Base-by-base conservation (phyloP, 2,329 filamentous ascomycete genomes). In the Fusarium chuoi region DNA sequence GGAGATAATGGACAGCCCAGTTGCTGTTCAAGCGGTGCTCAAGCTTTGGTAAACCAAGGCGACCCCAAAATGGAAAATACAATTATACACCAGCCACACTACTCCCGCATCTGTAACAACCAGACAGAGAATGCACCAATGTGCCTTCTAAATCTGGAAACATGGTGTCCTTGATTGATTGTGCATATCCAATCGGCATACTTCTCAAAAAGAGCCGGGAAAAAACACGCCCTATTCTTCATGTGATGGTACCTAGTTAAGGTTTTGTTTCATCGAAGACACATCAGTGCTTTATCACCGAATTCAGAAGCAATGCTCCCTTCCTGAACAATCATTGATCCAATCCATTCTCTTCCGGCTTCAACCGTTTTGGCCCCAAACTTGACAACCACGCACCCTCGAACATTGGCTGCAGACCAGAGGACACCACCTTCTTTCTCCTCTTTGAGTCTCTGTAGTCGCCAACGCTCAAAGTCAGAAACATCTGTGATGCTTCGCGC, bases 331-430 rank as follows among this genome's bases (percentile, higher is more conserved):
- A 98, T 84, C 89, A 98, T 93, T 12, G 87, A 87, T 15, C 91
- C 90, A 65, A 98, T 87, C 94, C 95, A 98, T 52, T 89, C 84
- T 74, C 93, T 90, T 8, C 92, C 95, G 33, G 92, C 92, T 81
- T 98, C 95, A 30, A 98, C 92, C 49, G 92, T 92, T 62, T 87
- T 88, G 4, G 95, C 94, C 4, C 94, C 94, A 81, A 98, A 97
- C 81, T 98, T 98, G 75, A 98, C 92, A 33, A 98, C 88, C 7
- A 96, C 92, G 78, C 96, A 98, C 8, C 94, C 92, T 60, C 95
- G 88, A 39, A 97, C 90, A 33, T 88, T 89, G 20, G 95, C 93
- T 18, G 93, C 94, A 33, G 94, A 95, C 94, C 95, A 98, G 7
- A 96, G 85, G 7, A 97, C 82, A 22, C 89, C 89, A 55, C 88